Evolutionary conservation across 192 early-diverging fungal species (phyloP), one percentile per base, ranked within the genome.

Genomic region (Kappamyces sp.): DNA sequence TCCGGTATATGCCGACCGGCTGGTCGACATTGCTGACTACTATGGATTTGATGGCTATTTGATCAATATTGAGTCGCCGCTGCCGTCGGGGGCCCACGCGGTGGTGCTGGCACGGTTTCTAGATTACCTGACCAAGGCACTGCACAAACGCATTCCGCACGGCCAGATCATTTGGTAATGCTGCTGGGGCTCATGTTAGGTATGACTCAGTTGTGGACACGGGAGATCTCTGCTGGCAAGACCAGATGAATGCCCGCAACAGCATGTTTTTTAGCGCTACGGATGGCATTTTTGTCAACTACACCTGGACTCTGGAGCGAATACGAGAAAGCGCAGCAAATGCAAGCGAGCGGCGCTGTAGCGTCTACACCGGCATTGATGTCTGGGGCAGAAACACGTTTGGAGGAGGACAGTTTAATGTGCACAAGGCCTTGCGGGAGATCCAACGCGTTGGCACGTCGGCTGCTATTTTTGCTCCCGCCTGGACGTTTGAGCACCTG

Each of bases 21-120:
- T 68, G 69, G 81, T 86, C 2, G 72, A 72, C 6, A 48, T 87
- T 37, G 81, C 85, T 4, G 55, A 68, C 5, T 76, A 82, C 62
- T 87, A 84, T 62, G 60, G 65, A 41, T 87, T 87, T 73, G 85
- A 87, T 66, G 85, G 85, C 1, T 83, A 75, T 72, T 70, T 87
- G 31, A 70, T 87, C 48, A 87, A 87, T 53, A 78, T 87, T 44
- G 85, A 87, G 68, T 66, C 70, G 23, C 68, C 60, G 61, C 69
- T 61, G 49, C 64, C 1, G 3, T 47, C 10, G 46, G 23, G 52
- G 38, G 38, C 62, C 23, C 33, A 80, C 62, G 58, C 60, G 40
- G n/a, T 48, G 44, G 47, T 69, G 12, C 58, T 71, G 42, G 55
- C 51, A 15, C 59, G 66, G 33, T 74, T 83, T 40, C 38, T 87